A percentile compares a stretch with the other conserved stretches of the same genome.
Evolutionary conservation across 495 filamentous ascomycete genomes (phyloP).

Genomic region (Antarctomyces pellizariae): DNA sequence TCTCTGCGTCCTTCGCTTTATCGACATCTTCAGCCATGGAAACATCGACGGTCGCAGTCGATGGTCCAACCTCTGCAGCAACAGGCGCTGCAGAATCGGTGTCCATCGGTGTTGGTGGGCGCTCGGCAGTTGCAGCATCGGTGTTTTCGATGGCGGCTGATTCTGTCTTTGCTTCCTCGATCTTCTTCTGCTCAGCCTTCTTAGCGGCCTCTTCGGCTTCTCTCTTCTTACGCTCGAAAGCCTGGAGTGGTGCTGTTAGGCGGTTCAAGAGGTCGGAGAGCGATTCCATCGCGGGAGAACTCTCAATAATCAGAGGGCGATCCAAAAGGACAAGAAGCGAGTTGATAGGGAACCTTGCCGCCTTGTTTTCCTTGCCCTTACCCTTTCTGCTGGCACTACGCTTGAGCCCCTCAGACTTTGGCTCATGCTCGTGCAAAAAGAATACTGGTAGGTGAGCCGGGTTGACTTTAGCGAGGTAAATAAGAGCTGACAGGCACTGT

Average conservation of each 20-base stretch:
- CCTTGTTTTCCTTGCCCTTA: slow-evolving; percentile 60
- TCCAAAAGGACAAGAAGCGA: slow-evolving; percentile 72
- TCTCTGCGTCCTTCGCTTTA: slow-evolving; percentile 20
- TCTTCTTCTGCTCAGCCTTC: slow-evolving; percentile 33
- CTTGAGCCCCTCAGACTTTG: slow-evolving; percentile 43
- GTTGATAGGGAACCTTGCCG: slow-evolving; percentile 77
- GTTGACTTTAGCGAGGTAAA: slow-evolving; percentile 60
- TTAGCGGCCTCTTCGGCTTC: slow-evolving; percentile 24
- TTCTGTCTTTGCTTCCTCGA: slow-evolving; percentile 23
- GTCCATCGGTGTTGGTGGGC: slow-evolving; percentile 4
- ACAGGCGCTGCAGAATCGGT: slow-evolving; percentile 7
- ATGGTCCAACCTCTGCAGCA: slow-evolving; percentile 4
- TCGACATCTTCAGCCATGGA: slow-evolving; percentile 14
- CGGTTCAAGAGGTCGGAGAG: slow-evolving; percentile 66
- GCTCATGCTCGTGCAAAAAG: slow-evolving; percentile 91
- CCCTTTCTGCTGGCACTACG: slow-evolving; percentile 56
- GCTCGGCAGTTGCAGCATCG: slow-evolving; percentile 9
- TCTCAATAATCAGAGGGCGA: slow-evolving; percentile 83
- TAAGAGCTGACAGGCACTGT: slow-evolving; percentile 68
- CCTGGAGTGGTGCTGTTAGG: slow-evolving; percentile 69
- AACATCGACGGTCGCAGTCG: slow-evolving; percentile 4
- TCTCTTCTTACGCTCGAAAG: slow-evolving; percentile 66
- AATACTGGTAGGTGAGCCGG: slow-evolving; percentile 58
- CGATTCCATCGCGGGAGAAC: slow-evolving; percentile 80
- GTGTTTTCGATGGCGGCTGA: slow-evolving; percentile 7